Evolutionary conservation across 2,329 filamentous ascomycete species (phyloP), one percentile per base, ranked within the genome.

Genomic region (Coleophoma crateriformis): DNA sequence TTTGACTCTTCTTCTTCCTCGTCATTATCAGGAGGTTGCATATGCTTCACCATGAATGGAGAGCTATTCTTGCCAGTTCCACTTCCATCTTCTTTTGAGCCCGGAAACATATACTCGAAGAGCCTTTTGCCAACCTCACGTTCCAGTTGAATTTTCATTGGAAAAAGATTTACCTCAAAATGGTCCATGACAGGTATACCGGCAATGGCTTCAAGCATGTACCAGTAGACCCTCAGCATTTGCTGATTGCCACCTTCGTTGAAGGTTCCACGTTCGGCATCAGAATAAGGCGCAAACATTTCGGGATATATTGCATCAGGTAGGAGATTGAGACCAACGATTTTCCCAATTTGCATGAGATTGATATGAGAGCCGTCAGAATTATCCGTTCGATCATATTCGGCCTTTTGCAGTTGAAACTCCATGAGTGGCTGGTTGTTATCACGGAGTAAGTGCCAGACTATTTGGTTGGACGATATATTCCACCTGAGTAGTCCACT

Each of bases 41-140:
- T 74, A 46, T 78, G 70, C 58, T 74, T 78, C 48, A 79, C 71
- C 65, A 78, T 68, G 63, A 85, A 82, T 0, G 85, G 82, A 6
- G 83, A 84, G 48, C 82, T 81, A 34, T 76, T 77, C 51, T 78
- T 79, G 33, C 70, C 68, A 44, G 72, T 72, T 20, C 58, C 66
- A 11, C 53, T 41, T 38, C 58, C 56, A 12, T 57, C 60, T 22
- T 66, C 64, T 19, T 59, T 84, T 58, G 88, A 81, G 11, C 87
- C 89, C 0, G 94, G 95, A 73, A 99, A 99, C 59, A 99, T 90
- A 68, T 99, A 99, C 69, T 96, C 91, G 58, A 99, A 96, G 2
- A 99, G 75, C 58, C 87, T 90, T 71, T 95, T 92, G 41, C 91
- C 92, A 45, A 96, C 85, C 60, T 97, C 91, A 34, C 85, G 86